These are phyloP conservation scores for Colletotrichum sp. DNA, from an alignment of 2,329 filamentous ascomycete genomes.

Conservation along the genomic window DNA sequence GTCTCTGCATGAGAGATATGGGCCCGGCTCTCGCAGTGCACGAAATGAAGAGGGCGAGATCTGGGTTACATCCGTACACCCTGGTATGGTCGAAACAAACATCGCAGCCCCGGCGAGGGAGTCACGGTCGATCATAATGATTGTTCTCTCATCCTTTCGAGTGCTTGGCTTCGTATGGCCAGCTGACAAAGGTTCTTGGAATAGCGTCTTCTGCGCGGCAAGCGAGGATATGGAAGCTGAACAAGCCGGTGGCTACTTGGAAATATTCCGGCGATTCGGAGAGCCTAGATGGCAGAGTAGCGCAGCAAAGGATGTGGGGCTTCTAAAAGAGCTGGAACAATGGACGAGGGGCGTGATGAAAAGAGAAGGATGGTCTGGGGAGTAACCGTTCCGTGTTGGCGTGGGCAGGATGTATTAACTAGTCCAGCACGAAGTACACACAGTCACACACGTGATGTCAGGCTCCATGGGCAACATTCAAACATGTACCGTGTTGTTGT, in stretches of 20 bases:
- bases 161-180: slow-evolving; percentile 26
- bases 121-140: not conserved
- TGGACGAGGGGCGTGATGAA: slow-evolving; percentile 36
- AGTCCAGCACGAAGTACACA: not conserved
- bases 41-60: not conserved
- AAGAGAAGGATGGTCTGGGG: slow-evolving; percentile 31
- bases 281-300: slow-evolving; percentile 36
- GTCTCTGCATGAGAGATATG: slow-evolving; percentile 41
- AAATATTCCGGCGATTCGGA: slow-evolving; percentile 30
- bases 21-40: slow-evolving; percentile 11
- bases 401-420: not conserved
- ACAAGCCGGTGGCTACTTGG: slow-evolving; percentile 39
- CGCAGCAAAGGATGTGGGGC: slow-evolving; percentile 34
- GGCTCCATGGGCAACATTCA: not conserved
- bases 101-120: not conserved
- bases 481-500: not conserved
- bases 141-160: not conserved
- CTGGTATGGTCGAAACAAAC: not conserved
- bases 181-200: slow-evolving; percentile 39
- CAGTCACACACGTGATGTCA: not conserved
- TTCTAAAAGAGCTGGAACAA: slow-evolving; percentile 36
- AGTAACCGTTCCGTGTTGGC: not conserved
- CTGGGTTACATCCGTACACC: not conserved
- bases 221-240: slow-evolving; percentile 39
- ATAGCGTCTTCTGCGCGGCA: slow-evolving; percentile 39